Evolutionary conservation across 225 moss, liverwort and hornwort genomes (phyloP), one percentile per base, ranked within the genome.

Genomic region (Sphagnum tenellum): DNA sequence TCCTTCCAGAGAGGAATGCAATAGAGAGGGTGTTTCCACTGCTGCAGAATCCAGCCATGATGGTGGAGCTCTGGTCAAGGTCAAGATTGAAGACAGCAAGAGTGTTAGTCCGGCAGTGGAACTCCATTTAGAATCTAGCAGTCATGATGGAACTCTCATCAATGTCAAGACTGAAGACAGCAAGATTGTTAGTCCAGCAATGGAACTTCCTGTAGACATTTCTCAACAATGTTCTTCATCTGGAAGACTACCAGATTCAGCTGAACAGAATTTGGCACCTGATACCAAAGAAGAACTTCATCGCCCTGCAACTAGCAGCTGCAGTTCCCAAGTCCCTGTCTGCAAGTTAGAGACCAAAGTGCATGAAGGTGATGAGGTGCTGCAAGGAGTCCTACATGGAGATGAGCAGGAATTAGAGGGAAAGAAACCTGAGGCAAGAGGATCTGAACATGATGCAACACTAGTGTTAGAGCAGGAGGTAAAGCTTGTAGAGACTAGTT

Each of bases 401-500:
- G 55, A 48, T 60, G 54, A 66, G 52, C 70, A 72, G 54, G 86
- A 72, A 6, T 70, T 55, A 68, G 55, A 48, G 49, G 71, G 69
- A 9, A 48, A 59, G 72, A 57, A 81, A 60, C 62, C 53, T 53
- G 67, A 12, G 53, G 47, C n/a, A 60, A 75, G 61, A 44, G 74
- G 68, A 55, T 50, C 48, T 2, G 74, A 64, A 63, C 48, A 61
- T 59, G 67, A 71, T 57, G 69, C 73, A 64, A 78, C 59, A 54
- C 45, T 84, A 78, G 77, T 66, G 44, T 45, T 83, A 68, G 86
- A 85, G 62, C 87, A 69, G 53, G 88, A 82, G 70, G 75, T 76
- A 44, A 80, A 89, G 64, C 70, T 82, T 48, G 74, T 77, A 9
- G 82, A 91, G 72, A 83, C 77, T 71, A 87, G 82, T 70, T 52